Evolutionary conservation across 2,329 filamentous ascomycete species (phyloP), one percentile per base, ranked within the genome.

Genomic region (Penicillium verrucosum): DNA sequence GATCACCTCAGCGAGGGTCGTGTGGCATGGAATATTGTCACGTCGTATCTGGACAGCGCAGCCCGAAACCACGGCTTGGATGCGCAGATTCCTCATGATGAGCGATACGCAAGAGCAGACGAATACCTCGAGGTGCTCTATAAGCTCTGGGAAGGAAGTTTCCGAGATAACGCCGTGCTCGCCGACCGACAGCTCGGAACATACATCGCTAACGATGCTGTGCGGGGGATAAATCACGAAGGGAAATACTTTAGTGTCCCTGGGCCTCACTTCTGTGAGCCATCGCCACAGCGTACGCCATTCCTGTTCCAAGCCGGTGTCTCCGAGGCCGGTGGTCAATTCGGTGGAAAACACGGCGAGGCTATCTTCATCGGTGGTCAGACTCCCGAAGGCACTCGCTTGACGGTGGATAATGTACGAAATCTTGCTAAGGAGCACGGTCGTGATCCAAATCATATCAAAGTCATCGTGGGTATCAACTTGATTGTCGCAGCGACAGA

Each of bases 111-210:
- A 0, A 74, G 75, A 7, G 77, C 77, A 3, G 70, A 80, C 43
- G 78, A 80, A 59, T 79, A 78, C 53, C 60, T 78, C 46, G 65
- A 73, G 12, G 67, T 75, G 1, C 56, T 69, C 2, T 75, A 75
- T 47, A 79, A 79, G 64, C 72, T 82, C 0, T 82, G 78, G 78
- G 79, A 82, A 68, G 76, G 77, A 0, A 78, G 75, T 9, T 83
- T 79, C 78, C 68, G 73, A 16, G 72, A 74, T 34, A 68, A 68
- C 6, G 71, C 73, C 0, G 67, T 75, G 58, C 34, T 58, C 47
- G 27, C 56, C 51, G 21, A 60, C 56, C 57, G 21, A 34, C 21
- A 50, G 23, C 30, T 36, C 2, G 52, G 52, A 18, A 37, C 30
- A 25, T 62, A 62, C 54, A 55, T 55, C 42, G 48, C 56, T n/a